Evolutionary conservation across 768 basidiomycete species (phyloP).

Genomic region (Erythrobasidium yunnanense): DNA sequence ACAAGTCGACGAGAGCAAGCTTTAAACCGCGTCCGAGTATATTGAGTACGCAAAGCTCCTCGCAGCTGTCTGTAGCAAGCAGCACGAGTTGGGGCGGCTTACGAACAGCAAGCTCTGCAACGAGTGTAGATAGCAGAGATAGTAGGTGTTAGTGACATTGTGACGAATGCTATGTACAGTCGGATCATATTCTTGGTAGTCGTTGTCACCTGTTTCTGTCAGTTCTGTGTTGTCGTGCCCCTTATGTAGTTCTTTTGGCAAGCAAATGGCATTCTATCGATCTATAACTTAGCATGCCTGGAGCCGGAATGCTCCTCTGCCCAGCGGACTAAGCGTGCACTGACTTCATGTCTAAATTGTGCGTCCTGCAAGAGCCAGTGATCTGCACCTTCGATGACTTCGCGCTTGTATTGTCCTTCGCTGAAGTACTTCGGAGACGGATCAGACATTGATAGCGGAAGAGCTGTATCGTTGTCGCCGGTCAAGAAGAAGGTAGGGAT

Average conservation of each 20-base stretch:
- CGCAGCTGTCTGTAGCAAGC: neutral
- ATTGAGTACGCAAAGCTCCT: neutral
- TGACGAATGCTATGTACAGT: too few species aligned
- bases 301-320: too few species aligned
- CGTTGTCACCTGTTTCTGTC: too few species aligned
- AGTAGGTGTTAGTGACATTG: neutral
- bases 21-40: neutral
- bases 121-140: neutral
- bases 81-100: neutral
- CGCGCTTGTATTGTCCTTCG: neutral
- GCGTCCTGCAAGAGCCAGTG: slow-evolving; percentile 16
- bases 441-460: slow-evolving; percentile 14
- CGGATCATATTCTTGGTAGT: too few species aligned
- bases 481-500: slow-evolving; percentile 9
- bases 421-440: neutral
- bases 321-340: too few species aligned
- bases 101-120: neutral
- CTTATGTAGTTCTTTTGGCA: too few species aligned
- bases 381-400: neutral
- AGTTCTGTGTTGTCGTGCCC: too few species aligned
- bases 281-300: too few species aligned
- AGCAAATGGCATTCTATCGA: too few species aligned
- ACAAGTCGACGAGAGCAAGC: neutral
- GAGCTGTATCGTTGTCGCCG: slow-evolving; percentile 9
- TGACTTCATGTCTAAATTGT: neutral